Conservation (phyloP, 257 asterid species). For the Solanum chaucha region DNA sequence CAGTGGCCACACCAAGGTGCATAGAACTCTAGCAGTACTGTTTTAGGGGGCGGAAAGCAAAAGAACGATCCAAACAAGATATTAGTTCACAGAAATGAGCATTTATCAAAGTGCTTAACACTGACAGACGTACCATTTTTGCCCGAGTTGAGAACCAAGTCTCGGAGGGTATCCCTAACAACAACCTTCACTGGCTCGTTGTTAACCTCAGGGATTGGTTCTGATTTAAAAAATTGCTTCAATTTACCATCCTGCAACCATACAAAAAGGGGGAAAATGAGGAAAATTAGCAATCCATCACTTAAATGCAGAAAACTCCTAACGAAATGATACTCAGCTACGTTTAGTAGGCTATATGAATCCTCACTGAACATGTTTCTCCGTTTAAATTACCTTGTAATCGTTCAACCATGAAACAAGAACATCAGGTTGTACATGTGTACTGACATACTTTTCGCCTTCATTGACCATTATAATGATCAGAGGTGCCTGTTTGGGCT, state of each 20-base stretch:
- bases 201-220: conserved; percentile 67
- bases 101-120: not conserved
- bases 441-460: conserved; percentile 43
- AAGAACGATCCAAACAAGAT: not conserved
- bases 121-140: conserved; percentile 46
- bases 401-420: conserved; percentile 57
- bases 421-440: conserved; percentile 47
- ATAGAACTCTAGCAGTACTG: conserved; percentile 71
- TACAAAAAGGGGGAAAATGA: not conserved
- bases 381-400: conserved; percentile 29
- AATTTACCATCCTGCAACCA: conserved; percentile 49
- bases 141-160: conserved; percentile 56
- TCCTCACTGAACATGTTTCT: not conserved
- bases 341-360: not conserved
- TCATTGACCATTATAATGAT: conserved; percentile 37
- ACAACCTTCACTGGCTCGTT: conserved; percentile 83
- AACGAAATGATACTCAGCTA: not conserved
- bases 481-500: conserved; percentile 51
- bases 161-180: conserved; percentile 53
- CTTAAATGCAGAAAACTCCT: not conserved
- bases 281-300: not conserved
- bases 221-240: conserved; percentile 54
- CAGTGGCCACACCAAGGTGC: conserved; percentile 96
- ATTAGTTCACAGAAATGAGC: not conserved
- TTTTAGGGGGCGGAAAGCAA: not conserved